Base-by-base conservation (phyloP, 192 early-diverging fungal genomes). In the Coemansia sp. region DNA sequence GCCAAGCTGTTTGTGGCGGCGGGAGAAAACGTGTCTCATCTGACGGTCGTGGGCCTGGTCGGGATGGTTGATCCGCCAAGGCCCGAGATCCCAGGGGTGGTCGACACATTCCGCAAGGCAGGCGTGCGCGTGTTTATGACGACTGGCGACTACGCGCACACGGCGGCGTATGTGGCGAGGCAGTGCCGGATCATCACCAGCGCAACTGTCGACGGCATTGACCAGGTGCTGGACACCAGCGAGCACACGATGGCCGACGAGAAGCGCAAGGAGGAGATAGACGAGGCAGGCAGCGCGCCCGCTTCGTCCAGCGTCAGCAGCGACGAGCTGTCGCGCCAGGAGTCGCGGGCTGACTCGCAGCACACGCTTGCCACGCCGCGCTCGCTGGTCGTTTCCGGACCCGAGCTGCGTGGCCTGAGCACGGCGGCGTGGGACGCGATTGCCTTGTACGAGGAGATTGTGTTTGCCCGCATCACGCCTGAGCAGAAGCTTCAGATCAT, bases 401-500 rank as follows among this genome's bases (percentile, higher is more conserved):
- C 80, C 1, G 88, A 92, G 47, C 63, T 94, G 53, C 64, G 55
- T 23, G 76, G 66, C 0, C 65, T 94, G 71, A 85, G 81, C 18
- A 57, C 76, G 1, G 74, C 64, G 23, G 83, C 91, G 42, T 95
- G 92, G 93, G 86, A 91, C 64, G 65, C 75, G 2, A 82, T 87
- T 0, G 74, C 83, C 35, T 22, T 64, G 24, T 93, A 91, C 75
- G 78, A 84, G 56, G 89, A 91, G 66, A 86, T 93, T 42, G 88
- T 88, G 46, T 95, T 95, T 87, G 89, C 90, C 14, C 85, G 93
- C n/a, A 93, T 91, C 22, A 89, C 90, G 19, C 91, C 93, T 10
- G 90, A 92, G 59, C 93, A 93, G 68, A 95, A 95, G 67, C 83
- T 93, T 19, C 70, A 84, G 71, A 91, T 95, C 61, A 89, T 95